Evolutionary conservation across 2,329 filamentous ascomycete species (phyloP), one percentile per base, ranked within the genome.

Genomic region (Alternaria panax): DNA sequence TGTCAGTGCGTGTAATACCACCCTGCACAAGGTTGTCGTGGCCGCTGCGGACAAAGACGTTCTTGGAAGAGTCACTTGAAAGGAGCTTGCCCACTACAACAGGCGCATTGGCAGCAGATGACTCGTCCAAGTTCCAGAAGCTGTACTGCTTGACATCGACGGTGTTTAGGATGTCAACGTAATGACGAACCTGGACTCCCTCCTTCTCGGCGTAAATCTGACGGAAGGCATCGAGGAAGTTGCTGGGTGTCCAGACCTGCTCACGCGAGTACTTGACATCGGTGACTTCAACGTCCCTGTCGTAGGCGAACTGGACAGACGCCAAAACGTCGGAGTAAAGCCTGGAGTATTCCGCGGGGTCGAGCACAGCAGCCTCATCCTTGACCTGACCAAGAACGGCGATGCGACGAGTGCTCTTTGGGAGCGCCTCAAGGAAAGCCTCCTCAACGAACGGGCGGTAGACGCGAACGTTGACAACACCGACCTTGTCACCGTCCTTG

Each of bases 391-490:
- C 95, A 6, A 99, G 87, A 20, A 98, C 92, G 36, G 90, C 90
- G 65, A 99, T 85, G 63, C 86, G 90, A 79, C 87, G 88, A 46
- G 89, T 87, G 34, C 91, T 91, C 67, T 87, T 83, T 32, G 95
- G 93, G 27, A 99, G 86, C 11, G 87, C 86, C 67, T 90, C 88
- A 64, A 98, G 83, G 84, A 99, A 98, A 51, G 92, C 91, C 76
- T 97, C 93, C 81, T 99, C 95, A 30, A 95, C 88, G 74, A 99
- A 98, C 16, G 95, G 95, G 42, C 94, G 88, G 84, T 98, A 99
- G 55, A 99, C 86, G 65, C 95, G 91, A 46, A 98, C 94, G 71
- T 92, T 94, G 78, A 99, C 85, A 38, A 94, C 90, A 70, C 95
- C 95, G 62, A 97, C 87, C 80, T 89, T 92, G 74, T 86, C 86